Evolutionary conservation across 1,284 basidiomycete species (phyloP), one percentile per base, ranked within the genome.

Genomic region (Ustilago vetiveriae): DNA sequence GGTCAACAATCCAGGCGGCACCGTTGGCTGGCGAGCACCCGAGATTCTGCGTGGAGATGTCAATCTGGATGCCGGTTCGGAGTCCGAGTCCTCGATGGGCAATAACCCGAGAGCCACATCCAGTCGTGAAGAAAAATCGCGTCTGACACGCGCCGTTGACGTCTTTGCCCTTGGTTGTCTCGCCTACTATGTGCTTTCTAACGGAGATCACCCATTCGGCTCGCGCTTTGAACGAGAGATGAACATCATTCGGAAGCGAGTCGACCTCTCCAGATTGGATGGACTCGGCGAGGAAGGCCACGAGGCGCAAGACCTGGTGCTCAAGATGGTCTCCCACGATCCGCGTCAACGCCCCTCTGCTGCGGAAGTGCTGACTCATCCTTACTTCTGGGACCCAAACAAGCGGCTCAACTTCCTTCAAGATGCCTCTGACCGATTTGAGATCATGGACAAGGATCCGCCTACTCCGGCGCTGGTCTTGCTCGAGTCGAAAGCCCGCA

Each of bases 391-490:
- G 96, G 89, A 91, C 60, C 85, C 94, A 0, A 88, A 87, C 13
- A 89, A 91, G 70, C 87, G 94, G 30, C 85, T 99, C 3, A 89
- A 87, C 42, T 99, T 98, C 87, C 85, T 99, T 14, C 94, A 96
- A 83, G 95, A 98, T 72, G 92, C 93, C 0, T 97, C 93, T 0
- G 95, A 98, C 82, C 88, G 94, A 2, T 98, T 98, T 82, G 95
- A 99, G 83, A 94, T 94, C 79, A 95, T 99, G 92, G 78, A 80
- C 24, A 73, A 73, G 36, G 93, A 95, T 47, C 92, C 94, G 0
- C 89, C 89, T 43, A 91, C 96, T 49, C 85, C 87, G 0, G 87
- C 89, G 48, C 86, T 98, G 14, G 80, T 91, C 13, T 83, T 87
- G 23, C 87, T 99, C 24, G 96, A 98, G 83, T 86, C 55, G 7